Evolutionary conservation across 2,329 filamentous ascomycete genomes (phyloP).

Genomic region (Aspergillus caelatus): DNA sequence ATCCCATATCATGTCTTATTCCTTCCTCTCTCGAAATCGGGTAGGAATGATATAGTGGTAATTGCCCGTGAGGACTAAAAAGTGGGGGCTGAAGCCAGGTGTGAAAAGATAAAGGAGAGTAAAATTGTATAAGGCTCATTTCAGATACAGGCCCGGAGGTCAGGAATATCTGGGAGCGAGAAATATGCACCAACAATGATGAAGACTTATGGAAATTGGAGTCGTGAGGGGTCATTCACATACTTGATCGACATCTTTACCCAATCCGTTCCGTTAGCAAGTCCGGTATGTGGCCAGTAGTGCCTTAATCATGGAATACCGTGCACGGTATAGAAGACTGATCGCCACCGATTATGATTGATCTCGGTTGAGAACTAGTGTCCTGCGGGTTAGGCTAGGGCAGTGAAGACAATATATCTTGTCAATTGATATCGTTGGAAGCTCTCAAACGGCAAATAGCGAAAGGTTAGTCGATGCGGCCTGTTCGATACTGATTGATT

Average conservation of each 20-base stretch:
- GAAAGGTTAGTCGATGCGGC: neutral
- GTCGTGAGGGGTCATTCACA: slow-evolving; percentile 22
- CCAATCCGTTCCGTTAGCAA: neutral
- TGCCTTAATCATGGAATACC: neutral
- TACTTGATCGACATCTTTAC: slow-evolving; percentile 47
- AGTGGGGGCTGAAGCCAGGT: neutral
- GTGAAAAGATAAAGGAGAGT: neutral
- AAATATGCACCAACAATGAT: neutral
- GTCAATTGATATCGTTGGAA: neutral
- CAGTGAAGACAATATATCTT: neutral
- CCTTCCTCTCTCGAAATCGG: neutral
- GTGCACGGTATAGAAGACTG: neutral
- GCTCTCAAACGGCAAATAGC: neutral
- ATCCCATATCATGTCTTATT: neutral
- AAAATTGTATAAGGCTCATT: neutral
- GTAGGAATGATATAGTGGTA: neutral
- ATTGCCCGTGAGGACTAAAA: neutral
- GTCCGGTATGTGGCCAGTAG: neutral
- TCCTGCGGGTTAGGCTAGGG: neutral
- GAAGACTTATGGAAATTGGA: neutral
- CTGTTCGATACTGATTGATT: neutral
- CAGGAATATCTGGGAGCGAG: neutral
- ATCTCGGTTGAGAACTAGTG: neutral
- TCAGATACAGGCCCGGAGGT: neutral
- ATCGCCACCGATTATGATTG: neutral